A percentile compares a stretch with the other conserved stretches of the same genome.
Evolutionary conservation across 2,329 filamentous ascomycete genomes (phyloP).

Genomic region (Rhinocladiella similis): DNA sequence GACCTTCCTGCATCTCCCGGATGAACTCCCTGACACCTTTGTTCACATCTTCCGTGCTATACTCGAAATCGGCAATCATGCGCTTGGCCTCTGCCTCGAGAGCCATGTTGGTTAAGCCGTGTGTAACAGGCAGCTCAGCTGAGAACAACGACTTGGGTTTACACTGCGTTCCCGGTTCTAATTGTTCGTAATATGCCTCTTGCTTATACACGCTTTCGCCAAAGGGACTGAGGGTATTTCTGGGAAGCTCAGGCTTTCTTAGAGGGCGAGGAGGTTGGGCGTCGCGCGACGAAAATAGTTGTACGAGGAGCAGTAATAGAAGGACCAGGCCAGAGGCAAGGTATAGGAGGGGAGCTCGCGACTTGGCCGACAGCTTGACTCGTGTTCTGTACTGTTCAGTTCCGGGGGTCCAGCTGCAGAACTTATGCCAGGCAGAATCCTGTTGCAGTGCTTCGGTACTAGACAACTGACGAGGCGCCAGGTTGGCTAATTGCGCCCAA

Average conservation of each 20-base stretch:
- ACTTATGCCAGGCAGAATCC: constrained; percentile 15
- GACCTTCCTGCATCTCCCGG: constrained; percentile 80
- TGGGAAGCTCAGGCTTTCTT: background rate
- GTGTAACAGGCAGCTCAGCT: constrained; percentile 24
- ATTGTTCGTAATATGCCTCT: constrained; percentile 29
- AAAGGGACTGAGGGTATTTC: constrained; percentile 24
- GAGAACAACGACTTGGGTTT: constrained; percentile 30
- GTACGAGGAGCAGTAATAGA: constrained; percentile 15
- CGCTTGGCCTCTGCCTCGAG: constrained; percentile 71
- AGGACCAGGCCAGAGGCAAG: constrained; percentile 22
- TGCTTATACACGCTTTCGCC: constrained; percentile 31
- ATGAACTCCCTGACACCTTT: constrained; percentile 83
- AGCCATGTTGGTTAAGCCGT: constrained; percentile 29
- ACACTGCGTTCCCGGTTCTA: constrained; percentile 31
- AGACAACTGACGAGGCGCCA: constrained; percentile 14
- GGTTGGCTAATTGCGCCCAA: constrained; percentile 15
- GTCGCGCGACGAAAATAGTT: constrained; percentile 20
- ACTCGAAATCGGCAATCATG: constrained; percentile 83
- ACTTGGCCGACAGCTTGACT: constrained; percentile 20
- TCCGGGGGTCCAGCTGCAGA: constrained; percentile 18
- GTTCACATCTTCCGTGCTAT: constrained; percentile 74
- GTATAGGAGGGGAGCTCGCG: constrained; percentile 23
- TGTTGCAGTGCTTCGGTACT: constrained; percentile 4
- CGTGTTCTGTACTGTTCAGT: constrained; percentile 18
- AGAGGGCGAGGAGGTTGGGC: constrained; percentile 4